Evolutionary conservation across 768 basidiomycete species (phyloP).

Genomic region (Russula griseocarnosa): DNA sequence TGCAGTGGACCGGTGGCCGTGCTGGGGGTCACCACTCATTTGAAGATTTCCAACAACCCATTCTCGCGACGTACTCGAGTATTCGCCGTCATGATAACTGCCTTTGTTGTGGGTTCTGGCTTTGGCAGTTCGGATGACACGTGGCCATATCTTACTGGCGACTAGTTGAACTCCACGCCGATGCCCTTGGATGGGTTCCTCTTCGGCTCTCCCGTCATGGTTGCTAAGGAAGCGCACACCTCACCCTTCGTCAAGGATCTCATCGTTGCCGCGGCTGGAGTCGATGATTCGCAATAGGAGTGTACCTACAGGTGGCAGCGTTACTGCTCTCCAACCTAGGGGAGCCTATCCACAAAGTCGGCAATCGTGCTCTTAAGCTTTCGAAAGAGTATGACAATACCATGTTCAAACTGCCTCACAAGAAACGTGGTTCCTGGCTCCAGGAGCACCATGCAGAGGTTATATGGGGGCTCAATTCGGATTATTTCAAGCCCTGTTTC

Average conservation of each 20-base stretch:
- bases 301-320: slow-evolving; percentile 93
- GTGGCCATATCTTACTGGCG: no score
- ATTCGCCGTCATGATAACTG: slow-evolving; percentile 85
- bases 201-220: no score
- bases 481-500: slow-evolving; percentile 97
- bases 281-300: slow-evolving; percentile 87
- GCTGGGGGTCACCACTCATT: slow-evolving; percentile 98
- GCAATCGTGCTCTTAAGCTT: slow-evolving; percentile 92
- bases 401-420: slow-evolving; percentile 92
- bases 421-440: slow-evolving; percentile 90
- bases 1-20: slow-evolving; percentile 99
- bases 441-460: slow-evolving; percentile 82
- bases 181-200: no score
- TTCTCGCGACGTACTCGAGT: slow-evolving; percentile 92
- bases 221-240: no score
- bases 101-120: slow-evolving; percentile 89
- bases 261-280: no score
- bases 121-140: slow-evolving; percentile 93
- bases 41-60: slow-evolving; percentile 99
- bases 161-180: no score
- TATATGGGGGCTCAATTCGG: slow-evolving; percentile 86
- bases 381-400: slow-evolving; percentile 99
- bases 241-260: no score
- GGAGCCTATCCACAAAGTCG: slow-evolving; percentile 99
- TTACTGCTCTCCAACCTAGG: slow-evolving; percentile 97